Evolutionary conservation across 2,329 filamentous ascomycete genomes (phyloP), one percentile per base, ranked within the genome.

Genomic region (Aspergillus flavus): DNA sequence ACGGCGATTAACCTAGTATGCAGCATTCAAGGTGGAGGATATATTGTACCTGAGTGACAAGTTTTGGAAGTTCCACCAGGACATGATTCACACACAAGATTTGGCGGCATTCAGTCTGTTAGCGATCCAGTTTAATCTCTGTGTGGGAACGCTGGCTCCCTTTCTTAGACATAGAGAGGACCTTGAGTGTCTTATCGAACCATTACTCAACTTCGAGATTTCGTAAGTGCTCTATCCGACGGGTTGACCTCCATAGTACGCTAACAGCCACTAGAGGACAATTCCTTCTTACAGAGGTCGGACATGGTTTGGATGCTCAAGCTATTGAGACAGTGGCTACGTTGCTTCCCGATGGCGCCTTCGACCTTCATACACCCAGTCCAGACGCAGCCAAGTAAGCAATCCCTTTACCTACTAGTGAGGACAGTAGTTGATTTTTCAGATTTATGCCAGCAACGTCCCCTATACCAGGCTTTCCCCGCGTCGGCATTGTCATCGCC

Each of bases 241-340:
- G 2, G 1, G n/a, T 6, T 2, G 41, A n/a, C 19, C 16, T 46
- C 4, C 43, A 14, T 46, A 5, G 26, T 12, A 21, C 2, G 19
- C 21, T 46, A 10, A 46, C 43, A 26, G 3, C 4, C 0, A 10
- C 2, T 5, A 71, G 66, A 9, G 61, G 64, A 10, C 66, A 76
- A 45, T 81, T 77, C 59, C 69, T 80, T 69, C 68, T 80, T 2
- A 80, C 77, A 0, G 78, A 81, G 61, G 59, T 78, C 7, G 76
- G 76, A 2, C 78, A 79, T 57, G 78, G 78, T 2, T 69, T 79
- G 6, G 78, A 80, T 63, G 76, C 77, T 1, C 66, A 70, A 3
- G 78, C 79, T 28, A 41, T 81, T 4, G 74, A 80, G 59, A 80
- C 78, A 1, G 77, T 70, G 0, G 78, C 77, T 6, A 78, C 73